Base-by-base conservation (phyloP, 176 grass and related monocot species). In the barley (Hordeum vulgare) region DNA sequence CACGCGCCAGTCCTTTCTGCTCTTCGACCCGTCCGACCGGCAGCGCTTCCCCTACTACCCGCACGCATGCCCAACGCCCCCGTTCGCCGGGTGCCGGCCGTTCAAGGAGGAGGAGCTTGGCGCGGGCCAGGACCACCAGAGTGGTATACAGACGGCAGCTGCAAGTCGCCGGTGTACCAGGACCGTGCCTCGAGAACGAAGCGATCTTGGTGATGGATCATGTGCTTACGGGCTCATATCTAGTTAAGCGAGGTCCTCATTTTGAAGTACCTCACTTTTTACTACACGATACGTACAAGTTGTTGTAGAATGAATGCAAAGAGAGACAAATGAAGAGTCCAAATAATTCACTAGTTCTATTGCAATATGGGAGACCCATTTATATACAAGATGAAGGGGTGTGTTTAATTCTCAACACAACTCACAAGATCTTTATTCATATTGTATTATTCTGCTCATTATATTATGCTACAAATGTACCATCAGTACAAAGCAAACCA, bases 1-100 rank as follows among this genome's bases (percentile, higher is more conserved):
- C n/a, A n/a, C n/a, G n/a, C n/a, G n/a, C n/a, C n/a, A n/a, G n/a
- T n/a, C n/a, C n/a, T n/a, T n/a, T n/a, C n/a, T 89, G 60, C 47
- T 96, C 35, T 98, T 98, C 80, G 87, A 98, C 66, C 93, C 93
- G 1, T 83, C 87, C 39, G 86, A 88, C 61, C 25, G 33, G 13
- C 8, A 31, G 31, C 28, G 49, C n/a, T 91, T 84, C 67, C 82
- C 84, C 0, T 79, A 86, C 71, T 98, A 98, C 76, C 93, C 91
- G 9, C 87, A 95, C 72, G 34, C 64, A 31, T 80, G 84, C 8
- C 79, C 49, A 3, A 66, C 60, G 26, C n/a, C 83, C 6, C 33
- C 61, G 28, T 61, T 76, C 53, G 12, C 37, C 2, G 9, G 11
- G n/a, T 73, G 36, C 53, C 23, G 7, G 6, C 35, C 23, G 18